phyloP scores from a whole-genome alignment of 768 basidiomycete species.

The Kwoniella shandongensis region DNA sequence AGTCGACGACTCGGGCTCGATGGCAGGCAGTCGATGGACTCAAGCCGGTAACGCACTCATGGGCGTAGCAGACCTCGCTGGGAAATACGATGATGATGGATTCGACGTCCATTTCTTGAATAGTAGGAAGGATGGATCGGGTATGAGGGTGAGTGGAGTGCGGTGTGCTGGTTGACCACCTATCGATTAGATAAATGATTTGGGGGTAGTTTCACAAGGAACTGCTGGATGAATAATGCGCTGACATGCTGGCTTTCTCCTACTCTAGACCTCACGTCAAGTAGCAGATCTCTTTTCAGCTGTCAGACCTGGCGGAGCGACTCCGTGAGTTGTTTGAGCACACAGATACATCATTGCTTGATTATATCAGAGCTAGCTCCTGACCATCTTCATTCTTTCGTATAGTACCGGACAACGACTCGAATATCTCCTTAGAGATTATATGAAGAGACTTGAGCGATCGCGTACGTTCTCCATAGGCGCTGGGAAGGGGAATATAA shows the following conservation, averaged over 20 bases:
- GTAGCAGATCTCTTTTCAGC: slow-evolving; percentile 45
- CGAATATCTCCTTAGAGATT: slow-evolving; percentile 38
- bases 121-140: slow-evolving; percentile 36
- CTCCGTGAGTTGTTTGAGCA: slow-evolving; percentile 36
- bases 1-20: slow-evolving; percentile 39
- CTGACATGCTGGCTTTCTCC: too few species aligned
- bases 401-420: slow-evolving; percentile 32
- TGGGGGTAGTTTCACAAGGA: too few species aligned
- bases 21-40: slow-evolving; percentile 44
- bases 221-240: too few species aligned
- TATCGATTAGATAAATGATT: too few species aligned
- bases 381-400: not conserved
- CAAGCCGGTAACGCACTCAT: slow-evolving; percentile 33
- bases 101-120: slow-evolving; percentile 50
- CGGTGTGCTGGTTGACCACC: slow-evolving; percentile 21
- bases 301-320: slow-evolving; percentile 39
- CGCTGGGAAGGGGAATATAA: slow-evolving; percentile 20
- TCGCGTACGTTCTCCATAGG: not conserved
- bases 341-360: not conserved
- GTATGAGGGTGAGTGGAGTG: slow-evolving; percentile 31
- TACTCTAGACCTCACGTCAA: slow-evolving; percentile 9
- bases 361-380: not conserved
- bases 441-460: slow-evolving; percentile 38
- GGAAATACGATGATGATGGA: slow-evolving; percentile 29
- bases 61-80: slow-evolving; percentile 41